Evolutionary conservation across 306 rosid species (phyloP).

Genomic region (Casuarina glauca): DNA sequence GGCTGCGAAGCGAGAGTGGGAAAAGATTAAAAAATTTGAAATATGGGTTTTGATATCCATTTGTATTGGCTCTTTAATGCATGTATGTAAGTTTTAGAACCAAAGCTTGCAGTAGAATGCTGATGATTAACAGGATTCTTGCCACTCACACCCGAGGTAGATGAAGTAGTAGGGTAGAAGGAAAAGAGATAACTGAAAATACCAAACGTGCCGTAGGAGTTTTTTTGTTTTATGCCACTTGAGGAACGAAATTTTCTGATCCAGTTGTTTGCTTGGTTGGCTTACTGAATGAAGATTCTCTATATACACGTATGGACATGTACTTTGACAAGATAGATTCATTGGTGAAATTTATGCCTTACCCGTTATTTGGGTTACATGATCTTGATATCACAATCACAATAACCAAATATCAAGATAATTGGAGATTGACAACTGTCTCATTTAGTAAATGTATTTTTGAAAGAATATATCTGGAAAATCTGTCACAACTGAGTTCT

Average conservation of each 20-base stretch:
- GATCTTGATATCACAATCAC: background rate
- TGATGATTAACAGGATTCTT: background rate
- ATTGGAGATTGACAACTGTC: background rate
- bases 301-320: background rate
- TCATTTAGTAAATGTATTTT: background rate
- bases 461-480: background rate
- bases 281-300: background rate
- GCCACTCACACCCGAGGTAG: background rate
- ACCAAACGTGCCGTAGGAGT: background rate
- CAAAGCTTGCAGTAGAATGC: background rate
- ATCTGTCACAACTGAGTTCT: background rate
- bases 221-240: background rate
- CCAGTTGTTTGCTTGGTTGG: background rate
- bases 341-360: background rate
- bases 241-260: background rate
- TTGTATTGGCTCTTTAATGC: background rate
- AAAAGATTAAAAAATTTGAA: background rate
- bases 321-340: too few relatives aligned
- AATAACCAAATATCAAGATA: background rate
- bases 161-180: background rate
- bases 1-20: background rate
- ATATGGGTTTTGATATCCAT: background rate
- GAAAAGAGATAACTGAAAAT: background rate
- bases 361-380: background rate
- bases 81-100: background rate